Evolutionary conservation across 2,329 filamentous ascomycete genomes (phyloP), one percentile per base, ranked within the genome.

Genomic region (Penicillium sp.): DNA sequence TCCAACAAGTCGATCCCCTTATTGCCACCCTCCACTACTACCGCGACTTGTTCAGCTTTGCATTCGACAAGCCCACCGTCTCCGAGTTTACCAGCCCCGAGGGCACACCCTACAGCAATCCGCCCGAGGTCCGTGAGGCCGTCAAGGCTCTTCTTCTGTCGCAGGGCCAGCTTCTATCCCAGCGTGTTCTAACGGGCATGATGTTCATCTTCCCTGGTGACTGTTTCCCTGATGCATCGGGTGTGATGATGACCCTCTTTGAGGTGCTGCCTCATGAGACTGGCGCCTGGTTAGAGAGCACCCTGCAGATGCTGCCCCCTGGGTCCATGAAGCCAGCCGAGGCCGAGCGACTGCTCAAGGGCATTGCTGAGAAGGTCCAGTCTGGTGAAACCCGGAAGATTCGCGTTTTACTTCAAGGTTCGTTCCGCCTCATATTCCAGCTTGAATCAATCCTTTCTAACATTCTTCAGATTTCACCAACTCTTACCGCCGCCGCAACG

Each of bases 151-250:
- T 97, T 52, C 78, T 96, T 24, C 63, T 82, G 2, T 78, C 81
- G 1, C 86, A 92, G 62, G 92, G 95, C 37, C 88, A 91, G 68
- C 79, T 86, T 55, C 81, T 99, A 27, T 88, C 95, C 8, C 93
- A 96, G 75, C 90, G 93, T 62, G 88, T 96, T 56, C 83, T 99
- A 79, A 95, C 93, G 1, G 95, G 95, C 58, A 96, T 99, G 93
- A 98, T 99, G 93, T 97, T 97, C 73, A 96, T 90, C 0, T 99
- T 99, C 77, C 96, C 95, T 0, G 86, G 90, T 44, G 95, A 98
- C 73, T 97, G 93, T 77, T 96, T 98, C 70, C 88, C 93, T 0
- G 95, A 99, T 71, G 93, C 92, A 16, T 96, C 91, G 48, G 93
- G 92, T 5, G 91, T 96, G n/a, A 78, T 99, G 52, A 85, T 99